Evolutionary conservation across 768 basidiomycete species (phyloP).

Genomic region (Lentinula sp.): DNA sequence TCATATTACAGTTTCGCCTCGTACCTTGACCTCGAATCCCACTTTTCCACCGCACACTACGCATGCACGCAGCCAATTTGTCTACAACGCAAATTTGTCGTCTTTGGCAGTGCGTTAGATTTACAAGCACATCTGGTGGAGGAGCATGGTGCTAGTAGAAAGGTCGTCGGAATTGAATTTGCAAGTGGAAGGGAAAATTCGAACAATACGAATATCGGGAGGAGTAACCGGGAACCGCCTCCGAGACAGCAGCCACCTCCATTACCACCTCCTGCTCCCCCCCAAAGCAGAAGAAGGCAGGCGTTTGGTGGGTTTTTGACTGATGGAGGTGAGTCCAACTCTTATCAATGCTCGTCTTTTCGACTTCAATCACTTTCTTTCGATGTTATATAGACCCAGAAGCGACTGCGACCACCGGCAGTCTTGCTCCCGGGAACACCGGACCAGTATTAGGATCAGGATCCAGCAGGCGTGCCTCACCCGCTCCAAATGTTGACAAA

Average conservation of each 20-base stretch:
- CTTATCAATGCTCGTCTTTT: neutral
- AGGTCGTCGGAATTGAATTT: constrained; percentile 50
- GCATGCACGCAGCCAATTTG: constrained; percentile 73
- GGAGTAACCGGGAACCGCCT: constrained; percentile 32
- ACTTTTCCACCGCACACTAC: constrained; percentile 71
- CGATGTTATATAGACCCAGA: neutral
- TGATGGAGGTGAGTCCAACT: neutral
- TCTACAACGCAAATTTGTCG: constrained; percentile 87
- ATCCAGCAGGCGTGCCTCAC: constrained; percentile 22
- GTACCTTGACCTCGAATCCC: constrained; percentile 47
- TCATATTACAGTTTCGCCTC: constrained; percentile 13
- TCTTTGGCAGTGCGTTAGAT: constrained; percentile 83
- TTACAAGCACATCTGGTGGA: constrained; percentile 89
- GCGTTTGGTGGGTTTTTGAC: constrained; percentile 3
- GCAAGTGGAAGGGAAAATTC: constrained; percentile 26
- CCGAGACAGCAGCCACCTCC: constrained; percentile 21
- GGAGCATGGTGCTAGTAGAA: constrained; percentile 66
- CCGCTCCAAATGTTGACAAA: constrained; percentile 17
- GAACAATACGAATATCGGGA: constrained; percentile 34
- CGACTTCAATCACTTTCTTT: neutral
- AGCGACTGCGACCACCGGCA: neutral
- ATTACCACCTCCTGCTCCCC: constrained; percentile 29
- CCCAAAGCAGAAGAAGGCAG: constrained; percentile 10
- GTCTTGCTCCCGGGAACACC: neutral
- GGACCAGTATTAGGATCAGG: neutral